These are phyloP conservation scores for Carallia brachiata DNA, from an alignment of 345 rosid genomes.

Conservation along the genomic window DNA sequence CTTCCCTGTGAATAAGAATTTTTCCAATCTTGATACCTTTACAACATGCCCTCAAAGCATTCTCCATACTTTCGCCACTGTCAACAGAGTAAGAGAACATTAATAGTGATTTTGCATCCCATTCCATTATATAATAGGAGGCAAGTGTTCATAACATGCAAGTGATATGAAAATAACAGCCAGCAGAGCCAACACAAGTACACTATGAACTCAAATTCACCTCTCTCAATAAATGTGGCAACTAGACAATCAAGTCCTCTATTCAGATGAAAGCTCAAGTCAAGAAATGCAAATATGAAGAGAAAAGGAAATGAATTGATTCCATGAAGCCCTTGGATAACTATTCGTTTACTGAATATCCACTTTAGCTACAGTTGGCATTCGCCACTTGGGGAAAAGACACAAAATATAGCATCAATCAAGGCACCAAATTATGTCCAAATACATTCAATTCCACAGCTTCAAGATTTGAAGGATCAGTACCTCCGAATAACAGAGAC, in stretches of 20 bases:
- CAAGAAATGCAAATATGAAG: background rate
- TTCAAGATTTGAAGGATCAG: constrained; percentile 19
- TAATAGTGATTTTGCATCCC: background rate
- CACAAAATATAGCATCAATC: too few relatives aligned
- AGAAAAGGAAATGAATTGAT: background rate
- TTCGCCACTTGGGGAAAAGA: background rate
- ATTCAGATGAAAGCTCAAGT: too few relatives aligned
- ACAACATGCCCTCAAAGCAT: constrained; percentile 96
- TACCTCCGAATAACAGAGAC: constrained; percentile 98
- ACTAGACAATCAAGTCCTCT: background rate
- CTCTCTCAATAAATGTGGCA: background rate
- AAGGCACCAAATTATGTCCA: background rate
- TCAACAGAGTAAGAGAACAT: constrained; percentile 15
- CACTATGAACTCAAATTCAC: background rate
- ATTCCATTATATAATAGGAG: background rate
- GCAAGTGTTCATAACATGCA: background rate
- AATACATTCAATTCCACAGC: background rate
- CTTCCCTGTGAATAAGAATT: constrained; percentile 96
- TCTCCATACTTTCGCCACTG: constrained; percentile 99
- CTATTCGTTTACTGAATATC: background rate
- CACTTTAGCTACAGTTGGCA: background rate
- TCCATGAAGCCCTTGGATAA: background rate
- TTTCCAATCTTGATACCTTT: constrained; percentile 97
- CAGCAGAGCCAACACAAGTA: background rate
- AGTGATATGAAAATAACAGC: background rate